Conservation (phyloP, 805 yeast genomes). For the Starmerella stigmatis region DNA sequence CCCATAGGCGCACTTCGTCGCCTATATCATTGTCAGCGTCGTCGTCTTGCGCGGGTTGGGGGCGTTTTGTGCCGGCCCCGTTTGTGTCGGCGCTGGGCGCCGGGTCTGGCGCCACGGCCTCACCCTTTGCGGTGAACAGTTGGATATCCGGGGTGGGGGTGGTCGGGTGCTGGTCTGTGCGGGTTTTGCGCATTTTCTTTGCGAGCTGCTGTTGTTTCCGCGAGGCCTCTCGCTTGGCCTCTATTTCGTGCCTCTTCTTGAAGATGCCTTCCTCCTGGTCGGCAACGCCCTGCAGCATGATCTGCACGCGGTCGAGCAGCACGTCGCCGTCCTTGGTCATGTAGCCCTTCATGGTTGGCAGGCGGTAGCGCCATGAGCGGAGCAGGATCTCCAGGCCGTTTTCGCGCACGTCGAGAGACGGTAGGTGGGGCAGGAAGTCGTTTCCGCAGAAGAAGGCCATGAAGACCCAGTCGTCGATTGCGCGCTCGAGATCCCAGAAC, state of each 20-base stretch:
- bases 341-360: slow-evolving; percentile 61
- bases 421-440: slow-evolving; percentile 94
- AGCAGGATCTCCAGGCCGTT: slow-evolving; percentile 78
- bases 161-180: slow-evolving; percentile 35
- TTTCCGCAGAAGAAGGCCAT: slow-evolving; percentile 98
- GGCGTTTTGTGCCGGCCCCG: slow-evolving; percentile 7
- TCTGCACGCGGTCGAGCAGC: slow-evolving; percentile 65
- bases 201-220: slow-evolving; percentile 21
- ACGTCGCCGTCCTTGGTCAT: slow-evolving; percentile 84
- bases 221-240: slow-evolving; percentile 51
- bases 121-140: slow-evolving; percentile 64
- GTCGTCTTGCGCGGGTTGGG: slow-evolving; percentile 10
- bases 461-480: slow-evolving; percentile 97
- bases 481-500: slow-evolving; percentile 76
- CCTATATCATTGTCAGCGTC: slow-evolving; percentile 31
- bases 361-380: slow-evolving; percentile 65
- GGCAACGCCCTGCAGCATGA: slow-evolving; percentile 53
- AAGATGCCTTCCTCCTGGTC: slow-evolving; percentile 70
- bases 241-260: slow-evolving; percentile 55
- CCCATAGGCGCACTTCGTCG: slow-evolving; percentile 58
- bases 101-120: slow-evolving; percentile 44
- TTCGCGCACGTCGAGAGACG: slow-evolving; percentile 89
- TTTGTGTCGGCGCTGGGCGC: slow-evolving; percentile 36
- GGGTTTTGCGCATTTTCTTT: slow-evolving; percentile 26
- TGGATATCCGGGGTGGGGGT: slow-evolving; percentile 64